phyloP scores from a whole-genome alignment of 78 protist genomes.

The Creolimax fragrantissima region DNA sequence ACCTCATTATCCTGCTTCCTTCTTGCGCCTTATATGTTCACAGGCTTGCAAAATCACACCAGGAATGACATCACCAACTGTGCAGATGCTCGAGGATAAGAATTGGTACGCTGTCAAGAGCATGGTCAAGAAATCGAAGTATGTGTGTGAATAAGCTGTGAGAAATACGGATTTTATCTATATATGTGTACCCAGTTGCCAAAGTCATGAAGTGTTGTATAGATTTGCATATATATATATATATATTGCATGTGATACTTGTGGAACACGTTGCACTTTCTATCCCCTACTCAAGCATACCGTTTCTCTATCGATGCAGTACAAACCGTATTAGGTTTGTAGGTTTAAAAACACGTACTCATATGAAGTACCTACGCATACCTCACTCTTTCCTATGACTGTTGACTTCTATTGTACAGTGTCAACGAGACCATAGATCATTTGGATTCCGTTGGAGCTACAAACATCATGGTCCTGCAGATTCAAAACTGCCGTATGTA shows the following conservation, averaged over 20 bases:
- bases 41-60: conserved; percentile 36
- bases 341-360: too few relatives aligned
- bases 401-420: too few relatives aligned
- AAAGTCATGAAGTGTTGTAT: background rate
- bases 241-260: background rate
- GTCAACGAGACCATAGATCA: conserved; percentile 11
- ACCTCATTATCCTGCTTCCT: background rate
- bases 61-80: conserved; percentile 42
- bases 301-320: too few relatives aligned
- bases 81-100: conserved; percentile 15
- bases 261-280: too few relatives aligned
- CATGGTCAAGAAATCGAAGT: background rate
- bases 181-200: background rate
- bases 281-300: too few relatives aligned
- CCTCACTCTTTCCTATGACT: too few relatives aligned
- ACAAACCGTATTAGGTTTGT: too few relatives aligned
- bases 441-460: conserved; percentile 33
- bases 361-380: too few relatives aligned
- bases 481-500: conserved; percentile 22
- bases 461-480: conserved; percentile 19
- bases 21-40: background rate
- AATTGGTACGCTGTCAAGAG: conserved; percentile 47
- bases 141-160: too few relatives aligned
- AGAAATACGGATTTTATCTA: too few relatives aligned
- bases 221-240: background rate